Evolutionary conservation across 1,284 basidiomycete genomes (phyloP).

Genomic region (Filobasidium uniguttulatum): DNA sequence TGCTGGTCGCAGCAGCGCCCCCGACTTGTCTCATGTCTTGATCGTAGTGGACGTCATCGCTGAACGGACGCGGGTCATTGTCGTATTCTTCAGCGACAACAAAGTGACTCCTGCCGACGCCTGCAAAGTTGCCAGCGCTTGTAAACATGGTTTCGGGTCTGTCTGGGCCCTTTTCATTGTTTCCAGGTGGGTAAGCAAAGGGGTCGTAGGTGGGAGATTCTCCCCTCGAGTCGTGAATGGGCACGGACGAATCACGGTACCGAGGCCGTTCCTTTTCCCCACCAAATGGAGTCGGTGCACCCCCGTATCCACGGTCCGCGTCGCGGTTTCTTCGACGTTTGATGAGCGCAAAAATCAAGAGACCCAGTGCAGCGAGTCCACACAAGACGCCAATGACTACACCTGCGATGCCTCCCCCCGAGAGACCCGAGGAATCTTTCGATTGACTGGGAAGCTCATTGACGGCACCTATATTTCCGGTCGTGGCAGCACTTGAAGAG

Average conservation of each 20-base stretch:
- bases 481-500: too few relatives aligned
- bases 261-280: neutral
- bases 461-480: neutral
- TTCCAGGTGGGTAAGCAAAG: neutral
- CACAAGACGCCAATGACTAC: too few relatives aligned
- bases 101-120: neutral
- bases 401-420: too few relatives aligned
- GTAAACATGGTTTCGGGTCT: neutral
- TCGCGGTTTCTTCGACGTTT: too few relatives aligned
- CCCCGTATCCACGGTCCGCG: too few relatives aligned
- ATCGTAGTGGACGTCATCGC: too few relatives aligned
- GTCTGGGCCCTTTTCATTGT: neutral
- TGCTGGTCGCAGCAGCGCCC: neutral
- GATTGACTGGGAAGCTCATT: too few relatives aligned
- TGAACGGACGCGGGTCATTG: too few relatives aligned
- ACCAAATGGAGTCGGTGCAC: constrained; percentile 1
- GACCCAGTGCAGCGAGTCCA: too few relatives aligned
- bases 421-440: too few relatives aligned
- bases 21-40: neutral
- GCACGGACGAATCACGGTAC: constrained; percentile 3
- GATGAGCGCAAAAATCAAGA: too few relatives aligned
- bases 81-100: constrained; percentile 1
- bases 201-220: neutral
- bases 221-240: constrained; percentile 1
- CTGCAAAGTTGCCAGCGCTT: neutral